A percentile compares a stretch with the other conserved stretches of the same genome.
phyloP scores from a whole-genome alignment of 83 land plant genomes.

The Larix sibirica region DNA sequence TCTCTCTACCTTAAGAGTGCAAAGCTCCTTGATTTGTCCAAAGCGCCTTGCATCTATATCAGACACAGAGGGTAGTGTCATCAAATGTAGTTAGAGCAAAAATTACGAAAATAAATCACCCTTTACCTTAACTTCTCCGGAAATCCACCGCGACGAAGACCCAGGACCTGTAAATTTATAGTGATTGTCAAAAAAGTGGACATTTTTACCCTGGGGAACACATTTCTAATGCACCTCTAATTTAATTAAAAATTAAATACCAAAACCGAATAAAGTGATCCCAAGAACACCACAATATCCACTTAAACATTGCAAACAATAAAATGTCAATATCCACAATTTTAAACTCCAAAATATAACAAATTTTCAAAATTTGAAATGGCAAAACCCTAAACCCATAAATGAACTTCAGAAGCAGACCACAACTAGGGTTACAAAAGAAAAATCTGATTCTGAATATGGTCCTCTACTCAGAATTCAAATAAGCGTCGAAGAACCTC shows the following conservation, averaged over 20 bases:
- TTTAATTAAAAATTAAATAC: background rate
- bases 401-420: background rate
- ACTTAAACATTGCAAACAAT: background rate
- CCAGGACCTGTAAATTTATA: background rate
- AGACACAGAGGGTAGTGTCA: slow-evolving; percentile 16
- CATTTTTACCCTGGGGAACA: background rate
- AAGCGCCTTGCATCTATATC: slow-evolving; percentile 64
- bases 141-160: background rate
- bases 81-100: background rate
- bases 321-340: background rate
- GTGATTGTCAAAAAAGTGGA: background rate
- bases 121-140: slow-evolving; percentile 3
- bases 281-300: background rate
- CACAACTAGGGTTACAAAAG: background rate
- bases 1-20: slow-evolving; percentile 55
- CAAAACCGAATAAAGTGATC: background rate
- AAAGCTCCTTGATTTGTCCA: slow-evolving; percentile 66
- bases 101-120: background rate
- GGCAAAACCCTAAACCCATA: background rate
- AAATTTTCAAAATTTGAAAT: background rate
- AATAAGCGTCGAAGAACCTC: too few species aligned
- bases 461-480: background rate
- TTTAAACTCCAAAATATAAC: background rate
- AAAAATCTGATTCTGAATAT: background rate
- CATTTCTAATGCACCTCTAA: background rate